Base-by-base conservation (phyloP, 257 asterid species). In the Eustoma russellianum region DNA sequence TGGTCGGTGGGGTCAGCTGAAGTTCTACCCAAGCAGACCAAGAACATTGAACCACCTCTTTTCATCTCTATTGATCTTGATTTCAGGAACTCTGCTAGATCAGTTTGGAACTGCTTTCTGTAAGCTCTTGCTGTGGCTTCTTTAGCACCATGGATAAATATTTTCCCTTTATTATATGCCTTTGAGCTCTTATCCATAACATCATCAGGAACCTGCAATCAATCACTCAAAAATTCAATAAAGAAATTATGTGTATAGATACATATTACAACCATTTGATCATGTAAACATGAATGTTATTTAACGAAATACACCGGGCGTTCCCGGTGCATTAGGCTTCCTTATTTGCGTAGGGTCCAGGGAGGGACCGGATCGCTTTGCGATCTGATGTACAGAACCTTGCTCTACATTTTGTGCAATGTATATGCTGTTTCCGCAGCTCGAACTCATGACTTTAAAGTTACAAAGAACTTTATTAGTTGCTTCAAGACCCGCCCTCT, bases 41-140 rank as follows among this genome's bases (percentile, higher is more conserved):
- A 70, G 83, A 92, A 92, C 95, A 92, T 92, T 52, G 95, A 83
- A 0, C 99, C 99, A 7, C 99, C 97, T 0, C 66, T 74, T 63
- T 76, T 88, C 74, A 92, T 79, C 41, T 92, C 99, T 14, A 69
- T 63, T 6, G 95, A 74, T 60, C 99, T 81, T 41, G 83, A 67
- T 46, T 77, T 65, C 41, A 92, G 61, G 61, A 88, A 92, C 2
- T 68, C 79, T 0, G 78, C 86, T 59, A 92, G 67, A 62, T 91
- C 99, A 6, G 55, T 58, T 71, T 92, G 93, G 62, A 83, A 92
- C 28, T 92, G 99, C 40, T 79, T 85, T 71, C 68, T 79, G 78
- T 88, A 92, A 3, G 95, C 99, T 41, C 40, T 64, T 0, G 94
- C 87, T 1, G 95, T 78, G 74, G 50, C 66, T 73, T 78, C 88